Evolutionary conservation across 768 basidiomycete genomes (phyloP), one percentile per base, ranked within the genome.

Genomic region (Termitomyces sp.): DNA sequence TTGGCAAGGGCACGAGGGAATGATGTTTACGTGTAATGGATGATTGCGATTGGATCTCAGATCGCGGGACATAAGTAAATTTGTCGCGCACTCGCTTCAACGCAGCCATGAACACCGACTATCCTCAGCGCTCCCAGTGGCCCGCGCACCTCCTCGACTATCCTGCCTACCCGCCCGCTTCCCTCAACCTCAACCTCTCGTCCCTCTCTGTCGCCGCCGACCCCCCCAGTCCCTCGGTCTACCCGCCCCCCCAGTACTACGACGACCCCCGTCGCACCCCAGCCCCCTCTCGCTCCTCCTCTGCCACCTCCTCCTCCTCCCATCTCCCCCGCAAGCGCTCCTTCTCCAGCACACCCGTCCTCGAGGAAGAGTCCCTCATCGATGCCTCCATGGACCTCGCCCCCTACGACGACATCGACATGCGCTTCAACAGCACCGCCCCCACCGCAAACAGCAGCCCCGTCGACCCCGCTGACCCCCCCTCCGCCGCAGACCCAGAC

Each of bases 291-390:
- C 59, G 74, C 49, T 77, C 85, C 32, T 80, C 83, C 10, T 71
- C 77, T 58, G 80, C 85, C 52, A 80, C 80, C 50, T 71, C 77
- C 58, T 81, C 85, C 53, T 80, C 80, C 47, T 77, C 86, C 12
- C 83, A 84, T 16, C 76, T 87, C 10, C 85, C 87, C 1, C 76
- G 86, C 40, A 89, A 89, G 71, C 79, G 88, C 59, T 86, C 85
- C 68, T 86, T 88, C 67, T 83, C 79, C 18, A 76, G 82, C 28
- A 75, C 75, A 53, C 69, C 74, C 59, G 70, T 78, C 23, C 71
- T 77, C 28, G 77, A 79, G 50, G 79, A 78, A 51, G 79, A 78
- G 55, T 63, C 61, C 32, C 67, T 58, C 23, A 30, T 77, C 63
- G 74, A 77, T 58, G 60, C 73, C 2, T 67, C 70, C 8, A 75